Conservation (phyloP, 176 grass and related monocot species). For the Poa pratensis region DNA sequence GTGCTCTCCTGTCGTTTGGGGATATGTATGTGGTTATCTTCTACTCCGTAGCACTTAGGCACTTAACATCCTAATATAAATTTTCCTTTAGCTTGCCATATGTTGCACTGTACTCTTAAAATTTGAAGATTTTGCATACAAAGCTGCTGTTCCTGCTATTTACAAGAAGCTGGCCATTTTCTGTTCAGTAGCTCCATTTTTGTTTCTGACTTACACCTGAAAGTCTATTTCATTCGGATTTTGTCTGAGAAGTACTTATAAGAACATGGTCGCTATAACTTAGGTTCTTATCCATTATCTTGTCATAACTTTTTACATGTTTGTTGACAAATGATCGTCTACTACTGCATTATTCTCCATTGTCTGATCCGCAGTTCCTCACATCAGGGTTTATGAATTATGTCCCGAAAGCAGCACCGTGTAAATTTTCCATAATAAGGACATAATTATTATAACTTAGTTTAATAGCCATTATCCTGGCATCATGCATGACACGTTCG, state of each 20-base stretch:
- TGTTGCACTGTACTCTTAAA: neutral
- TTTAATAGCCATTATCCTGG: neutral
- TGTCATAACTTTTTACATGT: neutral
- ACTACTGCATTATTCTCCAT: neutral
- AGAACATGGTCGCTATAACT: neutral
- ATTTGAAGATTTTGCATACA: neutral
- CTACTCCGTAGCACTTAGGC: slow-evolving; percentile 3
- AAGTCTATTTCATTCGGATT: neutral
- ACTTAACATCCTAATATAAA: neutral
- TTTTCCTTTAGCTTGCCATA: neutral
- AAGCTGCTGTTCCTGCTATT: neutral
- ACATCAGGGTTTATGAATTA: neutral
- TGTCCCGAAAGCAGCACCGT: slow-evolving; percentile 11
- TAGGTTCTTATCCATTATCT: neutral
- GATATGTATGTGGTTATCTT: neutral
- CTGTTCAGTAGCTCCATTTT: neutral
- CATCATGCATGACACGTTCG: neutral
- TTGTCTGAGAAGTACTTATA: slow-evolving; percentile 1
- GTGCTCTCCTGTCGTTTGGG: neutral
- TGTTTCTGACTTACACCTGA: neutral
- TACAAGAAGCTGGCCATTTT: neutral
- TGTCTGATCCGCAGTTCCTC: neutral
- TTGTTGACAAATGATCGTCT: neutral
- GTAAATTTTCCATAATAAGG: neutral
- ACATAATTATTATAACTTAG: neutral